phyloP scores from a whole-genome alignment of 139 green algal genomes.

The Chlamydomonas sphaeroides region DNA sequence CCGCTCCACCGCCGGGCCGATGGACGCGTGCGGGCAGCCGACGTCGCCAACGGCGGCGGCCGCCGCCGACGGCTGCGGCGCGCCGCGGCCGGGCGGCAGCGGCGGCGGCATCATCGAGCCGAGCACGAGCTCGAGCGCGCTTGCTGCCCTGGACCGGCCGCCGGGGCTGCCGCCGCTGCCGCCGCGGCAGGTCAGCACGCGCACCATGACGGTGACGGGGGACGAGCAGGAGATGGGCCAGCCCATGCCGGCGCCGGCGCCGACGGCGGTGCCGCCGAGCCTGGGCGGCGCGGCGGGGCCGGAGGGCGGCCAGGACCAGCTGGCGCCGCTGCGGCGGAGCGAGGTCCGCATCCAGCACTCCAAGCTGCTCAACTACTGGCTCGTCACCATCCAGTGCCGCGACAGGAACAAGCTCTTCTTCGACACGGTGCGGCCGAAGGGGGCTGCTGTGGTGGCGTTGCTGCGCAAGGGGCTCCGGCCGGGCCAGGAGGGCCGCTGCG shows the following conservation, averaged over 20 bases:
- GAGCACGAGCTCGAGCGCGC: neutral
- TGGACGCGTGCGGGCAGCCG: neutral
- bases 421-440: constrained; percentile 88
- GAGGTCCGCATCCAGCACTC: constrained; percentile 76
- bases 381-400: constrained; percentile 84
- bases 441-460: no score
- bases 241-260: constrained; percentile 5
- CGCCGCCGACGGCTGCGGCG: neutral
- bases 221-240: constrained; percentile 13
- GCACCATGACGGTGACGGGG: constrained; percentile 19
- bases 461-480: no score
- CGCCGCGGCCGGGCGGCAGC: neutral
- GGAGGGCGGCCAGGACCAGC: neutral
- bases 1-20: neutral
- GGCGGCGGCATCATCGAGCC: neutral
- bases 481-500: no score
- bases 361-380: constrained; percentile 81
- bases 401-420: constrained; percentile 94
- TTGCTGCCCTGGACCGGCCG: neutral
- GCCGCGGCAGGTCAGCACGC: neutral
- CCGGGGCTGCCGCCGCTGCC: constrained; percentile 4
- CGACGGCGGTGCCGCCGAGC: neutral
- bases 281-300: neutral
- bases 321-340: constrained; percentile 42
- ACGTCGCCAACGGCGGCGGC: no score